Evolutionary conservation across 2,329 filamentous ascomycete genomes (phyloP).

Genomic region (Cordyceps tenuipes): DNA sequence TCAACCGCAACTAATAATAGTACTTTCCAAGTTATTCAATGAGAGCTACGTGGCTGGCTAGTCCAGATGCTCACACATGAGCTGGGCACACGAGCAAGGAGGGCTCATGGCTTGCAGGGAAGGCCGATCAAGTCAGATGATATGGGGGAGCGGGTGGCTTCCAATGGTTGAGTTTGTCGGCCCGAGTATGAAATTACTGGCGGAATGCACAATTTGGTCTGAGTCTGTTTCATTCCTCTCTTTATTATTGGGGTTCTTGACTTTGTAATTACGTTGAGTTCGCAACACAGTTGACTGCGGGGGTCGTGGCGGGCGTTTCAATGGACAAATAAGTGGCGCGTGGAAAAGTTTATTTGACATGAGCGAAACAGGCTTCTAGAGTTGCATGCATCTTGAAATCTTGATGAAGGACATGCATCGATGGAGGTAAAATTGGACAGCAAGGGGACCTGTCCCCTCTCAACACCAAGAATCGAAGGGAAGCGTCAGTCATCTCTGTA

Average conservation of each 20-base stretch:
- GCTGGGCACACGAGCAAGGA: background rate
- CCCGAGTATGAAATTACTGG: background rate
- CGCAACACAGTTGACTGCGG: background rate
- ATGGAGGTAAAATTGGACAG: background rate
- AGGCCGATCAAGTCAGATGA: background rate
- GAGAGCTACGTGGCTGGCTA: too few species aligned
- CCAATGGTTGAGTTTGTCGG: background rate
- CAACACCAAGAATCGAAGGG: background rate
- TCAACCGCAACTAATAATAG: too few species aligned
- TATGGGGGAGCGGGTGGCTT: background rate
- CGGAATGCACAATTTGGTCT: background rate
- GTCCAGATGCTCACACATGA: too few species aligned
- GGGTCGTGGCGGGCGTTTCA: background rate
- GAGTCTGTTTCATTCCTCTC: background rate
- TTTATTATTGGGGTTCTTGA: background rate
- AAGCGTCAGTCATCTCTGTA: background rate
- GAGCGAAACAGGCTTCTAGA: background rate
- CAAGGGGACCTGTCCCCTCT: background rate
- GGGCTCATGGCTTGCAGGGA: background rate
- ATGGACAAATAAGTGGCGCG: background rate
- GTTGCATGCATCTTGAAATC: background rate
- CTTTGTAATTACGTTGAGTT: background rate
- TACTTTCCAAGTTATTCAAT: too few species aligned
- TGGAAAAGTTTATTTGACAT: background rate
- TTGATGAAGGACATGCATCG: background rate